These are phyloP conservation scores for Colletotrichum chlorophyti DNA, from an alignment of 2,329 filamentous ascomycete genomes.

Conservation along the genomic window DNA sequence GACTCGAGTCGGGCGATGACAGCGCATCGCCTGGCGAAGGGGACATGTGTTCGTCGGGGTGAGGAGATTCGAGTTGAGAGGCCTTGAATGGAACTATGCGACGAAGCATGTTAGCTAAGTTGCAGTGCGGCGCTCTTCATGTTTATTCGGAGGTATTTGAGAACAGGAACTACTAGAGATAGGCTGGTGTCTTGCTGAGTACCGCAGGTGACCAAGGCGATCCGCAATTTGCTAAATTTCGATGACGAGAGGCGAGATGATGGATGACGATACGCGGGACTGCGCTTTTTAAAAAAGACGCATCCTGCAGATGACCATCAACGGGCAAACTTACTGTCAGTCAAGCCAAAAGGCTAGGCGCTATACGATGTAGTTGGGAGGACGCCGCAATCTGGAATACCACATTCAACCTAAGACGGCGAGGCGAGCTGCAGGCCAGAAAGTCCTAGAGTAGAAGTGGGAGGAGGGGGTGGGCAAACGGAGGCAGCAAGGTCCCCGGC, in stretches of 20 bases:
- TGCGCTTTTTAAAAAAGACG: not conserved
- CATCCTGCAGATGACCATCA: slow-evolving; percentile 5
- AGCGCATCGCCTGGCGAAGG: slow-evolving; percentile 64
- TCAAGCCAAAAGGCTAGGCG: not conserved
- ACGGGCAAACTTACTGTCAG: slow-evolving; percentile 17
- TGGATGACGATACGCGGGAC: not conserved
- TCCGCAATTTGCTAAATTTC: slow-evolving; percentile 6
- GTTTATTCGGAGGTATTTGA: slow-evolving; percentile 3
- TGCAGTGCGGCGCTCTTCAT: slow-evolving; percentile 11
- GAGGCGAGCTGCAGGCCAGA: slow-evolving; percentile 26
- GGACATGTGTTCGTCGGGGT: slow-evolving; percentile 61
- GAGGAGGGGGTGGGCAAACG: slow-evolving; percentile 7
- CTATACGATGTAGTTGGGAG: not conserved
- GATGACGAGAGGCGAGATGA: not conserved
- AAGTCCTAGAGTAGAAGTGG: slow-evolving; percentile 11
- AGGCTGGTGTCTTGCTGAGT: slow-evolving; percentile 13
- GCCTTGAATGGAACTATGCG: slow-evolving; percentile 20
- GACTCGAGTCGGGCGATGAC: slow-evolving; percentile 61
- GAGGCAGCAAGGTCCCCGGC: slow-evolving; percentile 23
- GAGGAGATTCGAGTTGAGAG: slow-evolving; percentile 5
- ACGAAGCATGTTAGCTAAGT: slow-evolving; percentile 27
- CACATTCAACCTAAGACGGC: slow-evolving; percentile 21
- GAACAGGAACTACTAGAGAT: not conserved
- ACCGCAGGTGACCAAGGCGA: slow-evolving; percentile 5
- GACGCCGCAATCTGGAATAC: not conserved